Evolutionary conservation across 345 rosid species (phyloP).

Genomic region (Adansonia digitata): DNA sequence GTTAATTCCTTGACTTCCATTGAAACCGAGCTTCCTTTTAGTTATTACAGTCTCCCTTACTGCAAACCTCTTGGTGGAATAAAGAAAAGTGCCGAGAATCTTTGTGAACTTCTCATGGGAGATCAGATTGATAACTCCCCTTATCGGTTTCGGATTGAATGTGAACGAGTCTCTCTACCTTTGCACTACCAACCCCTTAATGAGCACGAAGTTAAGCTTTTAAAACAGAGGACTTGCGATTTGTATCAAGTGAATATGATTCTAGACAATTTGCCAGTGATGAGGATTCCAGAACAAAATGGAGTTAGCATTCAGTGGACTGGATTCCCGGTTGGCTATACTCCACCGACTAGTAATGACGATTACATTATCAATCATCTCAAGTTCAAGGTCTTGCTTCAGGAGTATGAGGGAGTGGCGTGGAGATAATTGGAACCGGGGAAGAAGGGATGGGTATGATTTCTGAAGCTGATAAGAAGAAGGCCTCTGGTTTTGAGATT

Average conservation of each 20-base stretch:
- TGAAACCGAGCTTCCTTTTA: conserved; percentile 75
- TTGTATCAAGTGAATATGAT: conserved; percentile 84
- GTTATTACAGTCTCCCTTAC: conserved; percentile 81
- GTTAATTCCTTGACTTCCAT: conserved; percentile 88
- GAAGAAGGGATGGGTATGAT: conserved; percentile 78
- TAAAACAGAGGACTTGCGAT: conserved; percentile 80
- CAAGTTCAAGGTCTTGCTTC: conserved; percentile 67
- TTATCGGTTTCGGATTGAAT: conserved; percentile 64
- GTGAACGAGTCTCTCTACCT: conserved; percentile 60
- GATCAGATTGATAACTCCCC: conserved; percentile 89
- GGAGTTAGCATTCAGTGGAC: conserved; percentile 77
- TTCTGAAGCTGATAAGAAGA: conserved; percentile 65
- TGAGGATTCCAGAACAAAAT: conserved; percentile 65
- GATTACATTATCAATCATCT: conserved; percentile 81
- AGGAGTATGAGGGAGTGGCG: conserved; percentile 69
- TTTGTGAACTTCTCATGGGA: conserved; percentile 84
- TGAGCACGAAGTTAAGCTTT: conserved; percentile 75
- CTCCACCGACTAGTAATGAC: conserved; percentile 59
- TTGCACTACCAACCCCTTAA: conserved; percentile 55
- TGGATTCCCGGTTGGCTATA: conserved; percentile 71
- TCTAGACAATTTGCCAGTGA: conserved; percentile 73
- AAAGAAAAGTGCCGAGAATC: conserved; percentile 77
- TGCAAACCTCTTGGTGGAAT: conserved; percentile 49
- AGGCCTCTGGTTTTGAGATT: conserved; percentile 60
- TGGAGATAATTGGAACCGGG: conserved; percentile 77